These are phyloP conservation scores for Sabuloglossum arenarium DNA, from an alignment of 495 filamentous ascomycete species.

Conservation along the genomic window DNA sequence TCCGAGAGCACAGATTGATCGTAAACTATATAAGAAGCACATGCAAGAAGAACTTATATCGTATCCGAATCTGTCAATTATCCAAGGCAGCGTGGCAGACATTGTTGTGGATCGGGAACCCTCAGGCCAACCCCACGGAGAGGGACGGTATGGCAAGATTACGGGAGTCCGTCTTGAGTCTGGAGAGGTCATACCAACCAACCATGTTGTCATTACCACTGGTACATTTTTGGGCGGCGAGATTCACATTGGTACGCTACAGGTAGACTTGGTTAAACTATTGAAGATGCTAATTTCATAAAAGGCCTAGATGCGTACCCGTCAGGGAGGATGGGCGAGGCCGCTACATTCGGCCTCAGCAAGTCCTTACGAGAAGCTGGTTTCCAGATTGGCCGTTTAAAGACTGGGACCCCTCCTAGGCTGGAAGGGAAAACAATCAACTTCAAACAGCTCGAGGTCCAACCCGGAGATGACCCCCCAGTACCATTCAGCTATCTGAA, in stretches of 20 bases:
- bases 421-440: slow-evolving; percentile 69
- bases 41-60: slow-evolving; percentile 72
- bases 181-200: slow-evolving; percentile 63
- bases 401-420: slow-evolving; percentile 88
- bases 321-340: slow-evolving; percentile 82
- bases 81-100: slow-evolving; percentile 81
- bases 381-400: slow-evolving; percentile 76
- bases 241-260: slow-evolving; percentile 55
- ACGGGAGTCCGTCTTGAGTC: slow-evolving; percentile 74
- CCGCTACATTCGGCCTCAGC: slow-evolving; percentile 81
- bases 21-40: slow-evolving; percentile 68
- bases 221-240: slow-evolving; percentile 92
- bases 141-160: slow-evolving; percentile 48
- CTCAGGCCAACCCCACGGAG: slow-evolving; percentile 20
- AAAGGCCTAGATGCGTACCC: slow-evolving; percentile 52
- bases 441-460: slow-evolving; percentile 45
- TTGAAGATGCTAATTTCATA: background rate
- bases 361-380: slow-evolving; percentile 79
- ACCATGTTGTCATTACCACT: slow-evolving; percentile 79
- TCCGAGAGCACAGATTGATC: slow-evolving; percentile 93
- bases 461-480: slow-evolving; percentile 69
- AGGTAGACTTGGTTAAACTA: background rate
- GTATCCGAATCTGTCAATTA: slow-evolving; percentile 56
- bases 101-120: slow-evolving; percentile 46
- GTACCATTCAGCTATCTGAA: slow-evolving; percentile 86